Percentiles rank a stretch among this genome's conserved stretches.
These are phyloP conservation scores for Begonia loranthoides DNA, from an alignment of 306 rosid genomes.

Conservation along the genomic window DNA sequence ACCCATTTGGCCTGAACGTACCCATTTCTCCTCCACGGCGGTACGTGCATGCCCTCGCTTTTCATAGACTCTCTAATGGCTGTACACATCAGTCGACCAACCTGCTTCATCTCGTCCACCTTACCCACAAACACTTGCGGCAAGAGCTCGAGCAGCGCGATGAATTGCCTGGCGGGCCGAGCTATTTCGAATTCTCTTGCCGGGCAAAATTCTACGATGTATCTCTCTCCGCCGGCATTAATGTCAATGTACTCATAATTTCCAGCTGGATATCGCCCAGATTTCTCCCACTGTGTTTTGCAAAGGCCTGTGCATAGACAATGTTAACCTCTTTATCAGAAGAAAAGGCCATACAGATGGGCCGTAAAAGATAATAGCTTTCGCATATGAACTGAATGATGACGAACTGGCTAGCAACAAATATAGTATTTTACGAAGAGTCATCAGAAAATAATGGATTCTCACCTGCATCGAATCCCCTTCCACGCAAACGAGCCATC, in stretches of 20 bases:
- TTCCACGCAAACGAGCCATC: constrained; percentile 47
- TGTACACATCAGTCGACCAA: constrained; percentile 45
- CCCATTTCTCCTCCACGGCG: constrained; percentile 78
- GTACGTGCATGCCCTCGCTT: constrained; percentile 25
- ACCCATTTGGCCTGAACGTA: constrained; percentile 77
- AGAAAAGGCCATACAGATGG: no score
- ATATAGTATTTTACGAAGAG: no score
- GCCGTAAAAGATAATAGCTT: no score
- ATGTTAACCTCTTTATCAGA: no score
- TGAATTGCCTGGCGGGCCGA: constrained; percentile 47
- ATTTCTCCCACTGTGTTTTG: constrained; percentile 66
- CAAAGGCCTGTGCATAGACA: constrained; percentile 43
- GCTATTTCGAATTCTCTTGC: constrained; percentile 52
- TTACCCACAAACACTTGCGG: constrained; percentile 47
- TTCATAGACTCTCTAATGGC: constrained; percentile 64
- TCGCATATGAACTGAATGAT: no score
- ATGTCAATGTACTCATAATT: constrained; percentile 61
- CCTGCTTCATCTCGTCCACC: constrained; percentile 38
- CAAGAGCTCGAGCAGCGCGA: constrained; percentile 31
- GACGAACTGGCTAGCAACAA: no score
- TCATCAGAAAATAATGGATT: no score
- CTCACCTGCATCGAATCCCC: constrained; percentile 77
- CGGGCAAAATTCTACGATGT: constrained; percentile 41
- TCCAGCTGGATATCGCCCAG: constrained; percentile 39
- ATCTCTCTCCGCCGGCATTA: constrained; percentile 31